Base-by-base conservation (phyloP, 108 stramenopile genomes). In the Stephanodiscus minutulus region DNA sequence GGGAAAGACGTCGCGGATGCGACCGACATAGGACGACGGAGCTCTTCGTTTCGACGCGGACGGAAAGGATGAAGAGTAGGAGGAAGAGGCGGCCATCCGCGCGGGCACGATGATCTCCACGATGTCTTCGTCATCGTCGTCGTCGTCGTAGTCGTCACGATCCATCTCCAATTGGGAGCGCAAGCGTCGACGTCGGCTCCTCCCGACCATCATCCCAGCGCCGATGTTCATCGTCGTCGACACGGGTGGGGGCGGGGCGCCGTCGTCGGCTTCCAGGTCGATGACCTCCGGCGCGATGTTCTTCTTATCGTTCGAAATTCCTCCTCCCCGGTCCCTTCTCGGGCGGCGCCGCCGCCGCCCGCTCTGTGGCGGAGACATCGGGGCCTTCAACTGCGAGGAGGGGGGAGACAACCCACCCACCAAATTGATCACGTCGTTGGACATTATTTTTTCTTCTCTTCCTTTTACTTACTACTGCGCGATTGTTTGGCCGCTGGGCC, bases 1-100 rank as follows among this genome's bases (percentile, higher is more conserved):
- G 6, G 79, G 79, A 21, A 75, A 81, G 5, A 70, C 79, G 24
- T 81, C 69, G 18, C 68, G 50, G 7, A 75, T 75, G 17, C 68
- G 67, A 31, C 70, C 3, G 46, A 8, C 31, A n/a, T n/a, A n/a
- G n/a, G 31, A 33, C 21, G 17, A 6, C 33, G 52, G 52, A 12
- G 25, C 13, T 35, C 17, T 31, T 18, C 47, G 43, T 39, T 58
- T 56, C 9, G 28, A 5, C 2, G 65, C 7, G 13, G 50, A 1
- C 1, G 65, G 22, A n/a, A 48, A n/a, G 31, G 64, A 28, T 2
- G 64, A 28, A 18, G 25, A 7, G 22, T 43, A 27, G 11, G 66
- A 53, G 22, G 65, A 8, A 0, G 65, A 49, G 33, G 49, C 50
- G 21, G 49, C 50, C 4, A 35, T 18, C n/a, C 54, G 52, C 7